Evolutionary conservation across 345 rosid species (phyloP).

Genomic region (Crucihimalaya himalaica): DNA sequence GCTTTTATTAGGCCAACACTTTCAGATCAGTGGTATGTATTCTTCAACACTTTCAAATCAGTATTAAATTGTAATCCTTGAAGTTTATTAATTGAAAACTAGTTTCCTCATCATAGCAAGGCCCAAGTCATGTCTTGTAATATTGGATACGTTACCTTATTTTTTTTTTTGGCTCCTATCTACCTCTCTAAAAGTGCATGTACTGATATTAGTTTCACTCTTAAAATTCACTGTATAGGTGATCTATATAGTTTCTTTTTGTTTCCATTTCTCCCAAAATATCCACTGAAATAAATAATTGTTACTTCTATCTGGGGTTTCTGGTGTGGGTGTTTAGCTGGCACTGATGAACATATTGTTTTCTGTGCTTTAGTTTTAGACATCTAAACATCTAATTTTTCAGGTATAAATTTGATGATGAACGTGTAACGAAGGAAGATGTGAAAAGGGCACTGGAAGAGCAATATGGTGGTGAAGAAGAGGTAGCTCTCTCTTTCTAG

Average conservation of each 20-base stretch:
- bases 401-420: slow-evolving; percentile 99
- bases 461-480: slow-evolving; percentile 99
- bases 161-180: slow-evolving; percentile 6
- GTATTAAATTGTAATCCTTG: not conserved
- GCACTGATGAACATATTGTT: slow-evolving; percentile 9
- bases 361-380: slow-evolving; percentile 3
- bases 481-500: slow-evolving; percentile 53
- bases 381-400: slow-evolving; percentile 23
- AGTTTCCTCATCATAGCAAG: slow-evolving; percentile 19
- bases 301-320: slow-evolving; percentile 5
- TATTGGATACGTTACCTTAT: not conserved
- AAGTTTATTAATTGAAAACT: slow-evolving; percentile 13
- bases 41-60: not conserved
- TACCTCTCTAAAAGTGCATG: not conserved
- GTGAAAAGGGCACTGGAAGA: slow-evolving; percentile 89
- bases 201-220: slow-evolving; percentile 1
- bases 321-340: slow-evolving; percentile 14
- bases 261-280: slow-evolving; percentile 13
- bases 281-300: not conserved
- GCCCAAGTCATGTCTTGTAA: slow-evolving; percentile 16
- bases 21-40: slow-evolving; percentile 81
- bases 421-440: slow-evolving; percentile 97
- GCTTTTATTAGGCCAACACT: slow-evolving; percentile 94
- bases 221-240: slow-evolving; percentile 12
- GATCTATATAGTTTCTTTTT: slow-evolving; percentile 3